These are phyloP conservation scores for Candida corydali DNA, from an alignment of 805 yeast genomes.

Conservation along the genomic window DNA sequence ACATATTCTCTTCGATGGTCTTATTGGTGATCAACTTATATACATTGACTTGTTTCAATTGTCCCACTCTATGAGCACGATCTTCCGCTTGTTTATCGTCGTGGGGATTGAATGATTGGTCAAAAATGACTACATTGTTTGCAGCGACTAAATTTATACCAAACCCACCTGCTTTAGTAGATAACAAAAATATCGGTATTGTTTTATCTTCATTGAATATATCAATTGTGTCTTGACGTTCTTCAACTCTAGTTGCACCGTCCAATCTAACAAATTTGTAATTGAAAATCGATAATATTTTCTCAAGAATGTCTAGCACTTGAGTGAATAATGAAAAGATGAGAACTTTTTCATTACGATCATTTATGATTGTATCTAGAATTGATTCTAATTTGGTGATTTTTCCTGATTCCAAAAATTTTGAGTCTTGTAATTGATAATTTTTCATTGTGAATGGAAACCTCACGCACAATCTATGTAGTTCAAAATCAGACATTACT, in stretches of 20 bases:
- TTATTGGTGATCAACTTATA: slow-evolving; percentile 65
- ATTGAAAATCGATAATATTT: slow-evolving; percentile 57
- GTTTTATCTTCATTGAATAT: slow-evolving; percentile 75
- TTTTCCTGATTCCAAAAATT: slow-evolving; percentile 73
- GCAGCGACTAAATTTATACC: slow-evolving; percentile 97
- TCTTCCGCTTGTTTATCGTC: slow-evolving; percentile 99
- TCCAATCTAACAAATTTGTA: slow-evolving; percentile 81
- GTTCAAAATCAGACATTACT: slow-evolving; percentile 89
- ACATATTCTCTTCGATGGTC: slow-evolving; percentile 87
- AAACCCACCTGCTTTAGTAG: slow-evolving; percentile 98
- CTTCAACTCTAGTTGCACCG: slow-evolving; percentile 91
- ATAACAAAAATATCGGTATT: slow-evolving; percentile 81
- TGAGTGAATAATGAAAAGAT: slow-evolving; percentile 92
- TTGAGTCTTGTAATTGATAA: slow-evolving; percentile 50
- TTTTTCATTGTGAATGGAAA: slow-evolving; percentile 63
- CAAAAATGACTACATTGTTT: slow-evolving; percentile 84
- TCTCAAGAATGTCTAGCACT: slow-evolving; percentile 82
- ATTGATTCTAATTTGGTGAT: slow-evolving; percentile 52
- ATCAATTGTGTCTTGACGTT: slow-evolving; percentile 89
- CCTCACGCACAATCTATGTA: slow-evolving; percentile 66
- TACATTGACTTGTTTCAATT: slow-evolving; percentile 77
- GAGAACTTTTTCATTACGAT: slow-evolving; percentile 64
- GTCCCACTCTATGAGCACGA: slow-evolving; percentile 97
- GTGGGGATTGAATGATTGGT: slow-evolving; percentile 95
- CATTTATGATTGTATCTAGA: slow-evolving; percentile 50